phyloP scores from a whole-genome alignment of 176 grass and related monocot species.

The Eragrostis curvula region DNA sequence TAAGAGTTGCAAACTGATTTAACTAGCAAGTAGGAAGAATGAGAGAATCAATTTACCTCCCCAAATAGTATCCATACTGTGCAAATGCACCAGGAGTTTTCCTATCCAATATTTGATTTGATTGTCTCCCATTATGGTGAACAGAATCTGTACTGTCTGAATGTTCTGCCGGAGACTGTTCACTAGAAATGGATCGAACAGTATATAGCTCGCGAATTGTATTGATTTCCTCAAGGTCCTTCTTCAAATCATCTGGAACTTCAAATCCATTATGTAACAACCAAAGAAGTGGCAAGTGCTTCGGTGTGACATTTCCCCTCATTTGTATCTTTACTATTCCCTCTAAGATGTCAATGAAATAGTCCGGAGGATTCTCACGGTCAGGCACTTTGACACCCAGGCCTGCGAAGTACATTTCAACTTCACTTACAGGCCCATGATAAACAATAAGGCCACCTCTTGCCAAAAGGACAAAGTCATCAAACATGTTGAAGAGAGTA shows the following conservation, averaged over 20 bases:
- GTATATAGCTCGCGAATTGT: constrained; percentile 49
- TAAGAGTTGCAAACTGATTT: constrained; percentile 40
- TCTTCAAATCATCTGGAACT: constrained; percentile 59
- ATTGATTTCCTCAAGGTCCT: constrained; percentile 55
- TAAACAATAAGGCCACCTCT: constrained; percentile 82
- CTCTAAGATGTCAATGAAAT: constrained; percentile 88
- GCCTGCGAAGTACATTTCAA: constrained; percentile 71
- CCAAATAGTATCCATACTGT: constrained; percentile 73
- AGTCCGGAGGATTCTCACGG: constrained; percentile 77
- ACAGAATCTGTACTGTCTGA: constrained; percentile 36
- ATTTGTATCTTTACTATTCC: constrained; percentile 58
- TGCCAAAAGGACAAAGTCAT: constrained; percentile 83
- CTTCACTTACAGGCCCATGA: constrained; percentile 61
- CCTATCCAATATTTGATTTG: constrained; percentile 55
- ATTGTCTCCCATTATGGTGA: constrained; percentile 31
- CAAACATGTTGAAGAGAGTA: constrained; percentile 82
- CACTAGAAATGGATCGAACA: constrained; percentile 35
- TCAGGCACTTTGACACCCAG: constrained; percentile 69
- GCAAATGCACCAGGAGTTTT: constrained; percentile 60
- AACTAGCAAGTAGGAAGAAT: constrained; percentile 5
- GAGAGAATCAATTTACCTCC: constrained; percentile 59
- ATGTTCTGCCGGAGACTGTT: constrained; percentile 48
- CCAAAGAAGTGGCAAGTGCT: constrained; percentile 68
- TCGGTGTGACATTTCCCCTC: constrained; percentile 48
- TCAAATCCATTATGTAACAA: constrained; percentile 71